Conservation (phyloP, 2,329 filamentous ascomycete species). For the Cladophialophora bantiana region DNA sequence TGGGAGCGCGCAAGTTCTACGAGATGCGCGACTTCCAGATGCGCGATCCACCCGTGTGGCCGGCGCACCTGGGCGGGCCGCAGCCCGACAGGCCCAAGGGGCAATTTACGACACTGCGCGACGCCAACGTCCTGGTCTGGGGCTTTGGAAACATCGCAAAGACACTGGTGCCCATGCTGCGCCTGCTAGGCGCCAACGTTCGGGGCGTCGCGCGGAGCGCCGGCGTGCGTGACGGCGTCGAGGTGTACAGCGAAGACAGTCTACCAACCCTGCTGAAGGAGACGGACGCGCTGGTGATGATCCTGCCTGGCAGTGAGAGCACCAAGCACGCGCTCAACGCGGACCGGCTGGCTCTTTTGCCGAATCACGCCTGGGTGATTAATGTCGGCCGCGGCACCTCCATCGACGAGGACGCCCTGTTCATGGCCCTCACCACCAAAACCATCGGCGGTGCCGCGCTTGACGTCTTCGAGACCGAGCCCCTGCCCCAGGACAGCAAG, state of each 20-base stretch:
- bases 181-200: constrained; percentile 64
- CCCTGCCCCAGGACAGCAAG: constrained; percentile 66
- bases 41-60: constrained; percentile 60
- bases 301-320: constrained; percentile 65
- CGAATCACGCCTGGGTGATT: constrained; percentile 55
- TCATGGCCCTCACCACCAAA: constrained; percentile 63
- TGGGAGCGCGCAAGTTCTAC: constrained; percentile 36
- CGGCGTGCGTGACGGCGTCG: constrained; percentile 65
- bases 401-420: constrained; percentile 68
- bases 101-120: constrained; percentile 66
- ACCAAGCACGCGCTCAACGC: constrained; percentile 64
- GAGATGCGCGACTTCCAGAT: constrained; percentile 64
- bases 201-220: constrained; percentile 63
- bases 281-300: constrained; percentile 73
- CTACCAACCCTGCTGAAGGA: constrained; percentile 61
- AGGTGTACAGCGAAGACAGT: constrained; percentile 64
- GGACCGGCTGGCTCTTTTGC: constrained; percentile 61
- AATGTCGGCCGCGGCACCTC: constrained; percentile 63
- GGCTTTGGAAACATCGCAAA: constrained; percentile 73
- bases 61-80: constrained; percentile 66
- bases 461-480: constrained; percentile 76
- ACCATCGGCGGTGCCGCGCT: constrained; percentile 69
- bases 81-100: constrained; percentile 55
- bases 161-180: constrained; percentile 62
- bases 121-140: constrained; percentile 67